Conservation (phyloP, 106 monocot species). For the Xerophyta viscosa region DNA sequence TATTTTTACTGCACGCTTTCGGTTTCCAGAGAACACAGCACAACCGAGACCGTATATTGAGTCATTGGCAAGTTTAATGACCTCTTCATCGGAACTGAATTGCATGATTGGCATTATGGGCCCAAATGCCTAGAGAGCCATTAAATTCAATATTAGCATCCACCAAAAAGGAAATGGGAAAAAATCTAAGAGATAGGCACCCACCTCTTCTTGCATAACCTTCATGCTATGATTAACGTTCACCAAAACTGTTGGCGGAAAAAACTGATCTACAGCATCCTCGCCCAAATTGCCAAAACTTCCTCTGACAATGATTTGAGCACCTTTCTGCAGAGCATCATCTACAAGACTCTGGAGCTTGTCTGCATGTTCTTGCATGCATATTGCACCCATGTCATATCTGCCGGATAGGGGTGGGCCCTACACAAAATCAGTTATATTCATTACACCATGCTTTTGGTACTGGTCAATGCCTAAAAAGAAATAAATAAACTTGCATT, state of each 20-base stretch:
- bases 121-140: conserved; percentile 75
- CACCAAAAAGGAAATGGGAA: not conserved
- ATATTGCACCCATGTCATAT: conserved; percentile 99
- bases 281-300: conserved; percentile 90
- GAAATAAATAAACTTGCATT: no score
- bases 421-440: conserved; percentile 18
- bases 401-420: conserved; percentile 81
- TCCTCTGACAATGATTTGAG: conserved; percentile 85
- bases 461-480: not conserved
- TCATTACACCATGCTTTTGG: not conserved
- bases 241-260: conserved; percentile 87
- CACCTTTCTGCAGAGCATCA: conserved; percentile 95
- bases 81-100: conserved; percentile 93
- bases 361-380: conserved; percentile 96
- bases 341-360: conserved; percentile 92
- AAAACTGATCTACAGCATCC: conserved; percentile 97
- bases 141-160: not conserved
- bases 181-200: not conserved
- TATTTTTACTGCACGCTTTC: conserved; percentile 77
- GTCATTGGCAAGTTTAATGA: conserved; percentile 84
- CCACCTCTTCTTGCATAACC: conserved; percentile 98
- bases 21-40: conserved; percentile 93
- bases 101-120: conserved; percentile 98
- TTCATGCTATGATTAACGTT: conserved; percentile 94
- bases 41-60: conserved; percentile 96